Evolutionary conservation across 164 flowering plant genomes (phyloP), one percentile per base, ranked within the genome.

Genomic region (Vitis amurensis): DNA sequence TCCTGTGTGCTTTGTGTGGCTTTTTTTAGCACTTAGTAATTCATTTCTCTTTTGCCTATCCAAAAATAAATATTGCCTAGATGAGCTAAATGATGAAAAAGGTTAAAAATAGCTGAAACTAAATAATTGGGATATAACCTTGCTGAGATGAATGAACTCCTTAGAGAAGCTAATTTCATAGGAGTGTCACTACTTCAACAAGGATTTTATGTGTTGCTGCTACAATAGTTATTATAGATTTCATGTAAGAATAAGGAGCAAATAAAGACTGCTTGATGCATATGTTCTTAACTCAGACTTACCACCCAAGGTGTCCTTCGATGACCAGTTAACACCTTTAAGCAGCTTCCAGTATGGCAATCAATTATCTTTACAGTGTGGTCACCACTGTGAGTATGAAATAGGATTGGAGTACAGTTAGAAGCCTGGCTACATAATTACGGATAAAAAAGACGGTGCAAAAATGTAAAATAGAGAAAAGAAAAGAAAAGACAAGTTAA

Each of bases 221-320:
- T 37, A 37, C 44, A 37, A 37, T 37, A 37, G 44, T 3, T 37
- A 37, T 37, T 37, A 37, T 37, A 4, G 44, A 37, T 37, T 37
- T 37, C 44, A 37, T 37, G 44, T 37, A 37, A 37, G 44, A 37
- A 37, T 37, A 37, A 37, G 44, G 44, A 37, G 7, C 44, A 3
- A 37, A 37, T 4, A 37, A 37, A 37, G 7, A 37, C 44, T 37
- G 44, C 44, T 37, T 37, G 44, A 31, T 19, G 19, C 23, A 57
- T 27, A 12, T 17, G 11, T 55, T 9, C 19, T 60, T 16, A 63
- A 64, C 29, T 59, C 48, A 68, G n/a, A 31, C 98, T 79, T 83
- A 94, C 99, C 98, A 95, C 99, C 99, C 99, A 95, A 17, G 99
- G 99, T 49, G 99, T 95, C 71, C 98, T 88, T 61, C 94, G 83